phyloP scores from a whole-genome alignment of 345 rosid genomes.

The Triadica sebifera region DNA sequence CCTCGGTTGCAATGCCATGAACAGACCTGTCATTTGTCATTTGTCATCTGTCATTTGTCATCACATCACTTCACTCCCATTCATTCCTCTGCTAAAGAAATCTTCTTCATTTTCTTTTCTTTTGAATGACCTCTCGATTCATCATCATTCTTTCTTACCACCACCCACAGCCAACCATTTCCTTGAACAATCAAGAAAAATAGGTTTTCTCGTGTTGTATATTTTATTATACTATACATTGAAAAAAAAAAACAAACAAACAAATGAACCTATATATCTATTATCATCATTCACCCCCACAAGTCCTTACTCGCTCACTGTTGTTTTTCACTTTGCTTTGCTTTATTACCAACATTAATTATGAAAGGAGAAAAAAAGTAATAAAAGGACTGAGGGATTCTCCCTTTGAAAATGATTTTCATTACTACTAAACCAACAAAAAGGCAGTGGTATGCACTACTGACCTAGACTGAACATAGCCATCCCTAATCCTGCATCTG shows the following conservation, averaged over 20 bases:
- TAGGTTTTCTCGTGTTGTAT: too few species aligned
- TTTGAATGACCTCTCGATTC: too few species aligned
- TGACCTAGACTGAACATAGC: constrained; percentile 99
- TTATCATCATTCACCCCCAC: constrained; percentile 22
- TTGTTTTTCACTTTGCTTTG: constrained; percentile 22
- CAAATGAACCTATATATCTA: neutral
- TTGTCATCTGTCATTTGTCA: neutral
- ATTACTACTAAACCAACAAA: too few species aligned
- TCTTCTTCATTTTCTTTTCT: too few species aligned
- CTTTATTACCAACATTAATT: constrained; percentile 32
- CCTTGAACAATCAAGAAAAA: too few species aligned
- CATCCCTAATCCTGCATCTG: constrained; percentile 99
- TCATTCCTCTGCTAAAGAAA: too few species aligned
- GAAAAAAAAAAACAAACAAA: neutral
- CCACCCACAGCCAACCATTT: too few species aligned
- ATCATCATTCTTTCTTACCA: too few species aligned
- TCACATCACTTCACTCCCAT: too few species aligned
- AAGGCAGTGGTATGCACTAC: constrained; percentile 22
- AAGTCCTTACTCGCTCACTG: constrained; percentile 18
- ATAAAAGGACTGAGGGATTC: neutral
- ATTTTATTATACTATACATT: too few species aligned
- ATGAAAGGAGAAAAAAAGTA: constrained; percentile 23
- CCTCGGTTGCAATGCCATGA: constrained; percentile 99
- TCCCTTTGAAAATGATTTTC: too few species aligned
- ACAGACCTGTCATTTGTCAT: constrained; percentile 62